Percentiles rank a stretch among this genome's conserved stretches.
Evolutionary conservation across 768 basidiomycete species (phyloP).

Genomic region (Royoungia palumana): DNA sequence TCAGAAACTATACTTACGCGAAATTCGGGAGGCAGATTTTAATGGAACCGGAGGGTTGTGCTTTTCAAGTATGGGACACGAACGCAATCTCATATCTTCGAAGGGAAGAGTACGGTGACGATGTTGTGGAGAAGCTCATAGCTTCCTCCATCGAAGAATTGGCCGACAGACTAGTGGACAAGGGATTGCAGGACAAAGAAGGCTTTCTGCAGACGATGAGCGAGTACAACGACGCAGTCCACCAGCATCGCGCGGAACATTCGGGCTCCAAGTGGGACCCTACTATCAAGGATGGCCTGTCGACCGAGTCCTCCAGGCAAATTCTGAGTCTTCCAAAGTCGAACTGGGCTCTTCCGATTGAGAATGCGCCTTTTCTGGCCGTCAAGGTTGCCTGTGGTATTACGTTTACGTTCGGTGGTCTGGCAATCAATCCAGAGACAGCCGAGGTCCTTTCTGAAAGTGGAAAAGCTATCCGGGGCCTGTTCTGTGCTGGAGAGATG

Average conservation of each 20-base stretch:
- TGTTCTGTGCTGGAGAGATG: constrained; percentile 70
- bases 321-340: constrained; percentile 51
- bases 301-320: constrained; percentile 42
- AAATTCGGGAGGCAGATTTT: constrained; percentile 62
- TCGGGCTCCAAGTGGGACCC: constrained; percentile 51
- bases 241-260: constrained; percentile 34
- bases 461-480: constrained; percentile 44
- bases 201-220: constrained; percentile 45
- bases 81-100: constrained; percentile 44
- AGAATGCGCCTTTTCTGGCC: constrained; percentile 54
- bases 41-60: constrained; percentile 52
- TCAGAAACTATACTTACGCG: constrained; percentile 71
- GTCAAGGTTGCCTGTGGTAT: constrained; percentile 68
- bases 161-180: constrained; percentile 41
- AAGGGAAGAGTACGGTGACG: constrained; percentile 65
- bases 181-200: constrained; percentile 44
- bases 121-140: constrained; percentile 52
- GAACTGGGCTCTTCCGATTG: constrained; percentile 63
- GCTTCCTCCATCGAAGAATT: constrained; percentile 48
- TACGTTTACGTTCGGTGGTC: constrained; percentile 71
- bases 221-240: constrained; percentile 51
- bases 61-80: constrained; percentile 65
- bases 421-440: constrained; percentile 55
- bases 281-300: constrained; percentile 58
- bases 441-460: constrained; percentile 47